These are phyloP conservation scores for Rhamnella rubrinervis DNA, from an alignment of 331 rosid species.

Conservation along the genomic window DNA sequence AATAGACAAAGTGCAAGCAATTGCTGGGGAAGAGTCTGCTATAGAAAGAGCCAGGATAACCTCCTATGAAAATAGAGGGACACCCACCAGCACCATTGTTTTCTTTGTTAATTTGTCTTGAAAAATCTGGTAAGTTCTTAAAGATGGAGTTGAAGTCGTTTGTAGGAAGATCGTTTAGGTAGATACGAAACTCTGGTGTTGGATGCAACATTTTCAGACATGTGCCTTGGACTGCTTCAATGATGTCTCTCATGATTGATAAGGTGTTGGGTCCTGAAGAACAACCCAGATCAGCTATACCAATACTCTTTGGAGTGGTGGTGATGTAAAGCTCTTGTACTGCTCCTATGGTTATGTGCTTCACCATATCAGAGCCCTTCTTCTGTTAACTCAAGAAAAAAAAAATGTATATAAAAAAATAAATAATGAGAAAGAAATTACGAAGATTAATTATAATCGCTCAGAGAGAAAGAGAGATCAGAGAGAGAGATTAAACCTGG, in stretches of 20 bases:
- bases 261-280: slow-evolving; percentile 89
- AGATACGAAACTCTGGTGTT: slow-evolving; percentile 63
- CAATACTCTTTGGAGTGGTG: slow-evolving; percentile 69
- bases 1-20: slow-evolving; percentile 80
- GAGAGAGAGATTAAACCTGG: slow-evolving; percentile 42
- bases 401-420: background rate
- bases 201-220: slow-evolving; percentile 45
- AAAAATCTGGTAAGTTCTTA: slow-evolving; percentile 80
- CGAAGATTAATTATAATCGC: background rate
- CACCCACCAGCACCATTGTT: slow-evolving; percentile 33
- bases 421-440: background rate
- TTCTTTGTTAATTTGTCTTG: slow-evolving; percentile 42
- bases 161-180: slow-evolving; percentile 88
- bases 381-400: slow-evolving; percentile 42
- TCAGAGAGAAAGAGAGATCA: too few relatives aligned
- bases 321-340: slow-evolving; percentile 56
- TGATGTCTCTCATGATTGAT: slow-evolving; percentile 70
- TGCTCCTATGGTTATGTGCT: slow-evolving; percentile 69
- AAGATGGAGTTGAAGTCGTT: slow-evolving; percentile 93
- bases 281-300: slow-evolving; percentile 93
- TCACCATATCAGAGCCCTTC: slow-evolving; percentile 70
- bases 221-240: slow-evolving; percentile 49
- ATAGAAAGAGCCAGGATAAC: slow-evolving; percentile 93
- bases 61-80: slow-evolving; percentile 75
- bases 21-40: slow-evolving; percentile 76